Evolutionary conservation across 1,284 basidiomycete genomes (phyloP).

Genomic region (Malassezia obtusa): DNA sequence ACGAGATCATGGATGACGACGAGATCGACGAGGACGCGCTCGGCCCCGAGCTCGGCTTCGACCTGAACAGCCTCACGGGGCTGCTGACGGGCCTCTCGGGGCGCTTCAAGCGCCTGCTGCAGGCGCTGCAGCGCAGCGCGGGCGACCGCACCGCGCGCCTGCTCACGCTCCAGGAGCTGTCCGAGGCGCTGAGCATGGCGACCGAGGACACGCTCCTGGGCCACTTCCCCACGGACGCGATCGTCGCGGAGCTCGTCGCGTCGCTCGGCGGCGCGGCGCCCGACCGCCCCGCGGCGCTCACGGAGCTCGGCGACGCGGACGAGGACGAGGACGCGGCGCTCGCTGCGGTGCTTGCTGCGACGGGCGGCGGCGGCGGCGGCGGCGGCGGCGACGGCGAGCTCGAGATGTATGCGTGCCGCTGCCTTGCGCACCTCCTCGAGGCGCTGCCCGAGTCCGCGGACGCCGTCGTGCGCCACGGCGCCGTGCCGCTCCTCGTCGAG

Average conservation of each 20-base stretch:
- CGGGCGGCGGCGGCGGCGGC: constrained; percentile 20
- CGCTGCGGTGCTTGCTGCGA: constrained; percentile 24
- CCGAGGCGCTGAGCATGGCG: constrained; percentile 86
- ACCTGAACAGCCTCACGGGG: constrained; percentile 38
- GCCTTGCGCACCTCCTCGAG: constrained; percentile 47
- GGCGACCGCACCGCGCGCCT: constrained; percentile 63
- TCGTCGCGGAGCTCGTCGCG: constrained; percentile 81
- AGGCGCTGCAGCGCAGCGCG: constrained; percentile 25
- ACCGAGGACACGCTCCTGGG: constrained; percentile 94
- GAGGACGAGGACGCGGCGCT: constrained; percentile 29
- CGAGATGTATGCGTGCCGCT: constrained; percentile 44
- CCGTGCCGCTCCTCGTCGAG: constrained; percentile 37
- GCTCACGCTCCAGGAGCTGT: constrained; percentile 77
- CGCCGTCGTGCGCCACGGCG: constrained; percentile 33
- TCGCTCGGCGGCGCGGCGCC: constrained; percentile 67
- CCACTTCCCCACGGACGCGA: constrained; percentile 83
- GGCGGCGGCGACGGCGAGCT: constrained; percentile 30
- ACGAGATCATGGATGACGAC: constrained; percentile 1
- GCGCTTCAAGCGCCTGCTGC: constrained; percentile 32
- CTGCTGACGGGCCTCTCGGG: constrained; percentile 34
- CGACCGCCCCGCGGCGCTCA: constrained; percentile 17
- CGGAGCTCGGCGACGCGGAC: too few relatives aligned
- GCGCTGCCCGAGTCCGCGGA: constrained; percentile 45
- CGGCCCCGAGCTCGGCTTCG: constrained; percentile 49
- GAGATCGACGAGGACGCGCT: constrained; percentile 49